These are phyloP conservation scores for Epichloe gansuensis DNA, from an alignment of 2,329 filamentous ascomycete species.

Conservation along the genomic window DNA sequence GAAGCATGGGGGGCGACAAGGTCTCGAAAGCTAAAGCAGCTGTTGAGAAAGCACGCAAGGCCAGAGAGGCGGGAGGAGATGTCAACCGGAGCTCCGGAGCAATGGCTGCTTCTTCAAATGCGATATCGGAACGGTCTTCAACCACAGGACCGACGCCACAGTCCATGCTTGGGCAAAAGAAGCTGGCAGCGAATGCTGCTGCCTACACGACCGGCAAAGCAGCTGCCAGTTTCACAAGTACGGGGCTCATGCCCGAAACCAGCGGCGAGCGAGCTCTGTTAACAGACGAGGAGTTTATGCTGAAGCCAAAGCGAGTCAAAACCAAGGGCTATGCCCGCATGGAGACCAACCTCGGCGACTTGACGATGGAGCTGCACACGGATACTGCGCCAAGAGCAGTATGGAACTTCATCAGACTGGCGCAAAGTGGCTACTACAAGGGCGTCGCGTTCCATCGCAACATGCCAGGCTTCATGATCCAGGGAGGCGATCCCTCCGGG, in stretches of 20 bases:
- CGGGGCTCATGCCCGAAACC: slow-evolving; percentile 83
- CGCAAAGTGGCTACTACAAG: slow-evolving; percentile 83
- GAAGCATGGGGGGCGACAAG: slow-evolving; percentile 58
- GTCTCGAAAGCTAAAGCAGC: slow-evolving; percentile 85
- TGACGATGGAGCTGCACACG: slow-evolving; percentile 81
- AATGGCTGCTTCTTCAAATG: slow-evolving; percentile 22
- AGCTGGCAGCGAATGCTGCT: slow-evolving; percentile 69
- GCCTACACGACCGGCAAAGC: slow-evolving; percentile 81
- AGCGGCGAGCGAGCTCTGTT: slow-evolving; percentile 75
- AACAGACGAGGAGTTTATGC: slow-evolving; percentile 92
- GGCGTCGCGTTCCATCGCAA: slow-evolving; percentile 81
- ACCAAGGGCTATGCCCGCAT: slow-evolving; percentile 85
- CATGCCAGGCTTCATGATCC: slow-evolving; percentile 94
- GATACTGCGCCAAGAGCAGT: slow-evolving; percentile 87
- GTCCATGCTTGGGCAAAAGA: slow-evolving; percentile 38
- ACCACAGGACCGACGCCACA: slow-evolving; percentile 14
- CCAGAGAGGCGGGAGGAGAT: slow-evolving; percentile 49
- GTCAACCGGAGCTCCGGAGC: slow-evolving; percentile 39
- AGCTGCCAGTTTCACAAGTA: slow-evolving; percentile 90
- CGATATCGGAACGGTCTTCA: slow-evolving; percentile 4
- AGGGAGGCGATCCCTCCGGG: slow-evolving; percentile 87
- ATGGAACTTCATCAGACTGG: slow-evolving; percentile 88
- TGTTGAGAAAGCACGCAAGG: slow-evolving; percentile 76
- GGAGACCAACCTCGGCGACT: slow-evolving; percentile 68
- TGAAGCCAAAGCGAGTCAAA: slow-evolving; percentile 80